Percentiles rank a stretch among this genome's conserved stretches.
Evolutionary conservation across 352 stramenopile species (phyloP).

Genomic region (Pythium coloratum): DNA sequence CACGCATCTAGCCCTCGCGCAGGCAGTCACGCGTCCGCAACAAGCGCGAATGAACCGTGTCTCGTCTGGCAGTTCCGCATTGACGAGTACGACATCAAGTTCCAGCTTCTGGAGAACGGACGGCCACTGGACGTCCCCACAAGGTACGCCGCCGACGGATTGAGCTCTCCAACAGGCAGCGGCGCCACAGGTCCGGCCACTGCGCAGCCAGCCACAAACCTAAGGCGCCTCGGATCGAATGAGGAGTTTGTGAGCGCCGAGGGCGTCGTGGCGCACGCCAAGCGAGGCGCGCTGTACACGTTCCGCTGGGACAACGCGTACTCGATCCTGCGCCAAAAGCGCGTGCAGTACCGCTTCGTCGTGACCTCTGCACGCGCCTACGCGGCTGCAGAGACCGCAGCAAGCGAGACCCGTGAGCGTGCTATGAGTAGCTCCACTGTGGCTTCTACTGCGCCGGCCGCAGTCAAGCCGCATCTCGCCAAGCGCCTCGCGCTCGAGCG

Average conservation of each 20-base stretch:
- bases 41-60: background rate
- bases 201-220: background rate
- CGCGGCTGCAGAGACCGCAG: slow-evolving; percentile 47
- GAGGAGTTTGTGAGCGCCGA: slow-evolving; percentile 31
- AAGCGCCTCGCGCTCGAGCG: slow-evolving; percentile 42
- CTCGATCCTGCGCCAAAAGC: slow-evolving; percentile 69
- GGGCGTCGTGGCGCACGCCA: slow-evolving; percentile 33
- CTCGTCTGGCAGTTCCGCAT: slow-evolving; percentile 60
- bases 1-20: background rate
- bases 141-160: slow-evolving; percentile 31
- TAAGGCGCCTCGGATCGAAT: background rate
- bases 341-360: slow-evolving; percentile 58
- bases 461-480: slow-evolving; percentile 37
- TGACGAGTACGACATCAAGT: slow-evolving; percentile 60
- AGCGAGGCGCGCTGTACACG: slow-evolving; percentile 43
- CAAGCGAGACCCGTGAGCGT: slow-evolving; percentile 40
- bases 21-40: background rate
- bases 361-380: slow-evolving; percentile 41
- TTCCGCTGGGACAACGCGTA: slow-evolving; percentile 80
- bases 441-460: slow-evolving; percentile 8
- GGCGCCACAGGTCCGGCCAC: background rate
- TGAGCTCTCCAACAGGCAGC: background rate
- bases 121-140: slow-evolving; percentile 31
- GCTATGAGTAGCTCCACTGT: slow-evolving; percentile 14
- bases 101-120: slow-evolving; percentile 57